Percentiles rank a stretch among this genome's conserved stretches.
These are phyloP conservation scores for Hirsutella thompsonii DNA, from an alignment of 2,329 filamentous ascomycete genomes.

Conservation along the genomic window DNA sequence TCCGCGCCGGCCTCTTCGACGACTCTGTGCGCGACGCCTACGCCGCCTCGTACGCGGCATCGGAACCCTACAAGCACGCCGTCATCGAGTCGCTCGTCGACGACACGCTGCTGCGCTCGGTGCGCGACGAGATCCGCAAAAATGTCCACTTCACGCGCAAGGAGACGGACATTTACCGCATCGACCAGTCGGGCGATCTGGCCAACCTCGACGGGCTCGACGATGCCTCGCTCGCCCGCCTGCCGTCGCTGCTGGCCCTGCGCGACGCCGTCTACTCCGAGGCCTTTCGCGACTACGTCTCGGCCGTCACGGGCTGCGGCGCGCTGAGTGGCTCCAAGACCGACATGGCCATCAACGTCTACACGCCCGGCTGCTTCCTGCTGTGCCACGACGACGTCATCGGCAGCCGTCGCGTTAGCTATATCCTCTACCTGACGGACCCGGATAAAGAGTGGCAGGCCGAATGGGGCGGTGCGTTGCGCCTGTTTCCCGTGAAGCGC, in stretches of 20 bases:
- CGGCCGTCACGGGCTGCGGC: conserved; percentile 73
- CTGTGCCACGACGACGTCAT: conserved; percentile 98
- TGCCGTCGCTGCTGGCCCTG: conserved; percentile 83
- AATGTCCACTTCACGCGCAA: conserved; percentile 96
- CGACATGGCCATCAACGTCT: conserved; percentile 98
- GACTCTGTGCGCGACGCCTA: conserved; percentile 43
- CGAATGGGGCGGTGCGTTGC: conserved; percentile 84
- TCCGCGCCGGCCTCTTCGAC: conserved; percentile 55
- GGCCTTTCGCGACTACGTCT: conserved; percentile 79
- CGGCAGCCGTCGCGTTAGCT: conserved; percentile 89
- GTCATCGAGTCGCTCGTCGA: conserved; percentile 76
- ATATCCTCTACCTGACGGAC: conserved; percentile 91
- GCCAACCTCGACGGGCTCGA: conserved; percentile 93
- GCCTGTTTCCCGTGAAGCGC: conserved; percentile 64
- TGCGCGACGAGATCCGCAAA: conserved; percentile 77
- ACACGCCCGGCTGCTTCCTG: conserved; percentile 89
- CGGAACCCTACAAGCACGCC: conserved; percentile 74
- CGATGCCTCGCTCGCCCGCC: conserved; percentile 67
- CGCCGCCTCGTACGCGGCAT: conserved; percentile 47
- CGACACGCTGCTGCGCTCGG: conserved; percentile 67
- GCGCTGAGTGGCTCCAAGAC: conserved; percentile 87
- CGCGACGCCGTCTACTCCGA: conserved; percentile 90
- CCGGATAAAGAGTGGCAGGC: conserved; percentile 83
- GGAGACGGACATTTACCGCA: conserved; percentile 99
- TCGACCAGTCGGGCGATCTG: conserved; percentile 94